Evolutionary conservation across 306 rosid genomes (phyloP).

Genomic region (Medicago arabica): DNA sequence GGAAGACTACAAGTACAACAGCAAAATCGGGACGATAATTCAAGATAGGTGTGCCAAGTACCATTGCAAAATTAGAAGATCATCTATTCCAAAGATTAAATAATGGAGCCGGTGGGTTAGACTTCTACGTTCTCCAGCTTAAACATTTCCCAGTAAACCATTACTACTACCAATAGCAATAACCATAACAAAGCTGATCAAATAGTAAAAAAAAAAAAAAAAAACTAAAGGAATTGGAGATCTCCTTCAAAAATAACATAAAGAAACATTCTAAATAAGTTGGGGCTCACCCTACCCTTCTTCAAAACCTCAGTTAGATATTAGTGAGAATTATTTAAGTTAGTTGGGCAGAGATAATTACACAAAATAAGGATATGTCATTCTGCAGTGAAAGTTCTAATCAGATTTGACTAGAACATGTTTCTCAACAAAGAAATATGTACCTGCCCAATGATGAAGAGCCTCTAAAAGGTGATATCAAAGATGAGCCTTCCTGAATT

Average conservation of each 20-base stretch:
- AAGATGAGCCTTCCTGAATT: constrained; percentile 50
- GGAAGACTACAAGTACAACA: neutral
- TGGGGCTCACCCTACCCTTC: neutral
- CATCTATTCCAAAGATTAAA: neutral
- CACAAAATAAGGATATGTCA: neutral
- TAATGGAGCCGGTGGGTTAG: neutral
- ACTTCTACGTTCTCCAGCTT: neutral
- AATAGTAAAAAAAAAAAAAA: too few species aligned
- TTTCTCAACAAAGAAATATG: constrained; percentile 6
- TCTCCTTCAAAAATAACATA: neutral
- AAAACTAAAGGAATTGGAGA: neutral
- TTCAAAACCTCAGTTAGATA: neutral
- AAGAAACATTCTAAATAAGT: neutral
- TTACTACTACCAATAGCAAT: neutral
- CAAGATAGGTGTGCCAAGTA: neutral
- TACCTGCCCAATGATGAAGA: constrained; percentile 38
- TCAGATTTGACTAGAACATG: constrained; percentile 1
- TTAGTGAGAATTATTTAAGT: neutral
- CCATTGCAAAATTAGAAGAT: neutral
- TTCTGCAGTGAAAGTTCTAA: constrained; percentile 13
- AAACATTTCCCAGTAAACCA: neutral
- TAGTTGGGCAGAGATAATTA: neutral
- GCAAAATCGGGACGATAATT: neutral
- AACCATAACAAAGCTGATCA: neutral
- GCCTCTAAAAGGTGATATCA: constrained; percentile 48